phyloP scores from a whole-genome alignment of 148 eudicot genomes.

The Silene uniflora region DNA sequence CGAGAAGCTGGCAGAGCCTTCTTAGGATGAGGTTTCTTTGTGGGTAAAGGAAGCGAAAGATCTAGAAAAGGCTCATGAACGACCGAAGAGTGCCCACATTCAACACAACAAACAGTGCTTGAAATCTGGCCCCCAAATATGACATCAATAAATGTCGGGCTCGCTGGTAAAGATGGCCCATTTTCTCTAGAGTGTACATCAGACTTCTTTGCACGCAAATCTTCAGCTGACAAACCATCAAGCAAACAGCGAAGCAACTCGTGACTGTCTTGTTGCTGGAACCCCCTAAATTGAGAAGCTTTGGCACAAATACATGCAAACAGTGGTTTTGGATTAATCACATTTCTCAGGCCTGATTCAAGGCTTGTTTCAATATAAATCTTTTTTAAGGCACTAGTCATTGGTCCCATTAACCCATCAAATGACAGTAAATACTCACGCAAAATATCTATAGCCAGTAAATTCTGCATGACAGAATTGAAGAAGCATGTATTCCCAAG shows the following conservation, averaged over 20 bases:
- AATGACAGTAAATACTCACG: constrained; percentile 48
- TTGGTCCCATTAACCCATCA: constrained; percentile 63
- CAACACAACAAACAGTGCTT: constrained; percentile 74
- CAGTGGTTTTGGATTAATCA: constrained; percentile 61
- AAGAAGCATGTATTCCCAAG: constrained; percentile 96
- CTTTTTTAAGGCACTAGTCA: constrained; percentile 63
- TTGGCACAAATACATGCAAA: constrained; percentile 70
- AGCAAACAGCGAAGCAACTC: constrained; percentile 88
- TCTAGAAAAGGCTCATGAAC: constrained; percentile 84
- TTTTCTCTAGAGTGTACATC: constrained; percentile 27
- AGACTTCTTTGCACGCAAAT: constrained; percentile 38
- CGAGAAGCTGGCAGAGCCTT: constrained; percentile 39
- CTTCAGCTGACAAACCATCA: constrained; percentile 75
- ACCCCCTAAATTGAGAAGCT: constrained; percentile 91
- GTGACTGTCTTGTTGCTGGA: constrained; percentile 92
- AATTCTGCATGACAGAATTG: constrained; percentile 87
- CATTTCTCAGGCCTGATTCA: constrained; percentile 39
- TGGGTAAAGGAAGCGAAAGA: constrained; percentile 84
- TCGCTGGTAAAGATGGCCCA: constrained; percentile 22
- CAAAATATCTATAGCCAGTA: constrained; percentile 58
- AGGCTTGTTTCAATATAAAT: constrained; percentile 48
- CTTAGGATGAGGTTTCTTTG: constrained; percentile 59
- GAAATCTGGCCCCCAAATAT: constrained; percentile 84
- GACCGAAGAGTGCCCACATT: constrained; percentile 74
- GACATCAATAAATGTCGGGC: constrained; percentile 60